Evolutionary conservation across 768 basidiomycete genomes (phyloP), one percentile per base, ranked within the genome.

Genomic region (Panaeolus papilionaceus): DNA sequence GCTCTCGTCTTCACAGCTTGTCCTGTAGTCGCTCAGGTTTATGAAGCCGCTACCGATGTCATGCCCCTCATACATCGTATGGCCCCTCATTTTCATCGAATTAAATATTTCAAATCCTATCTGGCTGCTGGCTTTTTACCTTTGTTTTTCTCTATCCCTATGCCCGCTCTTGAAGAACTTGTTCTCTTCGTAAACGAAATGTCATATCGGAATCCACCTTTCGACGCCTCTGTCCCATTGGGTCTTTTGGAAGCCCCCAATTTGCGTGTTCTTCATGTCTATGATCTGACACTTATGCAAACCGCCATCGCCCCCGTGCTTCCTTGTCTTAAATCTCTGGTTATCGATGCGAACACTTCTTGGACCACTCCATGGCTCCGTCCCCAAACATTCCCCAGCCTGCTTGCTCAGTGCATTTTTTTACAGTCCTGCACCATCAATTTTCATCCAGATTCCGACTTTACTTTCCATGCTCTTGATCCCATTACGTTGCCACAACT

Each of bases 271-370:
- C 68, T 74, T 40, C 69, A 65, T 11, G 66, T 75, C 4, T 67
- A 70, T 63, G 73, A 75, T 58, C 70, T 71, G 33, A 75, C 72
- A 8, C 71, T 71, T 11, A 64, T 75, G n/a, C 51, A 62, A 39
- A 45, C 63, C 40, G 66, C 62, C 44, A 51, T 73, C 11, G 62
- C 62, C 42, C 37, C 42, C 38, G 33, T 62, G 11, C 51, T 73
- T 1, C 62, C 58, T n/a, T 54, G 38, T 8, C 38, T 73, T 11
- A 61, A 65, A 10, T 51, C 63, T 33, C 68, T 73, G 9, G 63
- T 61, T 7, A 66, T 74, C 38, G 64, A 71, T 9, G 66, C 67
- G 26, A 51, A 63, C 62, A 45, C 63, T 10, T 64, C 61, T 10
- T 74, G 71, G 73, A 70, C 68, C 39, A 66, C 63, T 45, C 64